Conservation (phyloP, 164 flowering plant species). For the Annona cherimola region DNA sequence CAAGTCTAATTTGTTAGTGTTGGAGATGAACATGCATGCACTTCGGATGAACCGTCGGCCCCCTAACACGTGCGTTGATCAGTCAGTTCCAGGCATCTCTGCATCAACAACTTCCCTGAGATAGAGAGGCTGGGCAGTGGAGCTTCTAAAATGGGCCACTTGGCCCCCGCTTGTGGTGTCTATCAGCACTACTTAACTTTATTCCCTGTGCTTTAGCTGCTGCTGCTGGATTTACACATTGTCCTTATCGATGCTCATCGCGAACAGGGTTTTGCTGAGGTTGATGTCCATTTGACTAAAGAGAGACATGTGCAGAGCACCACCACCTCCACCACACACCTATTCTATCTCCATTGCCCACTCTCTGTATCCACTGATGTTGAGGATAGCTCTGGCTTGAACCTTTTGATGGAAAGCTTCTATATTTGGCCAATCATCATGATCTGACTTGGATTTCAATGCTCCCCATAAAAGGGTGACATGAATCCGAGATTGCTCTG, state of each 20-base stretch:
- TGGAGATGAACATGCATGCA: too few relatives aligned
- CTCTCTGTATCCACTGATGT: not conserved
- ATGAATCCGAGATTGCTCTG: not conserved
- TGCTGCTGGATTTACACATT: not conserved
- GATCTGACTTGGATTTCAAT: not conserved
- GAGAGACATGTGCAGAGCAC: not conserved
- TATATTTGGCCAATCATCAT: conserved; percentile 3
- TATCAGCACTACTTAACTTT: not conserved
- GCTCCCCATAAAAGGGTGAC: not conserved
- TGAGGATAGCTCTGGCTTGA: not conserved
- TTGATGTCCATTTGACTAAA: not conserved
- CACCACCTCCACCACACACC: not conserved
- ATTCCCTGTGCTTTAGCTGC: not conserved
- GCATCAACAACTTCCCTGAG: too few relatives aligned
- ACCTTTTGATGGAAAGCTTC: conserved; percentile 2
- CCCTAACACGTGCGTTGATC: too few relatives aligned
- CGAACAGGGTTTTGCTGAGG: not conserved
- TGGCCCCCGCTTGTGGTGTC: not conserved
- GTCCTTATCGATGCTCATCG: not conserved
- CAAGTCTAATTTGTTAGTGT: too few relatives aligned
- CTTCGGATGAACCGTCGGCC: too few relatives aligned
- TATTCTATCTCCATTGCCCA: not conserved
- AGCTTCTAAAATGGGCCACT: too few relatives aligned
- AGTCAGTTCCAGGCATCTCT: too few relatives aligned
- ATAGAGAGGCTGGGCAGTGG: too few relatives aligned